Conservation (phyloP, 257 asterid genomes). For the Fraxinus americana region DNA sequence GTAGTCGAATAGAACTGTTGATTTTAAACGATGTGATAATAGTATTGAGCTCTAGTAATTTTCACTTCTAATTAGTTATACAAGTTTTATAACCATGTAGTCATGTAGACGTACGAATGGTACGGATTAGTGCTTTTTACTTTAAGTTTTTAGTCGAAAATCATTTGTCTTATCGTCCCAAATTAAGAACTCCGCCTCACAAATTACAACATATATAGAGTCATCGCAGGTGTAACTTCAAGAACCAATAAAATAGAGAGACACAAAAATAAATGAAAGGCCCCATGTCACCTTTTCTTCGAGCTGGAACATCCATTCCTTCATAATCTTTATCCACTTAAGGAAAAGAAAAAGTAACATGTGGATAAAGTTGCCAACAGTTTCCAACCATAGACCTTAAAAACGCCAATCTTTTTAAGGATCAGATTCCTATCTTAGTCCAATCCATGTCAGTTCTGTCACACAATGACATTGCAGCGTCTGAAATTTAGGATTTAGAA, state of each 20-base stretch:
- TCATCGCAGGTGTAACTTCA: background rate
- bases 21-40: too few species aligned
- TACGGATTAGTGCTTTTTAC: too few species aligned
- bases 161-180: too few species aligned
- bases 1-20: too few species aligned
- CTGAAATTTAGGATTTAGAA: background rate
- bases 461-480: slow-evolving; percentile 21
- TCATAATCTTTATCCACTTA: background rate
- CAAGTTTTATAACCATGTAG: too few species aligned
- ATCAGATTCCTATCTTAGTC: background rate
- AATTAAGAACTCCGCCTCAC: too few species aligned
- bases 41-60: too few species aligned
- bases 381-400: slow-evolving; percentile 35
- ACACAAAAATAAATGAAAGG: too few species aligned
- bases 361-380: slow-evolving; percentile 35
- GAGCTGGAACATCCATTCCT: background rate
- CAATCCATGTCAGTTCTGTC: slow-evolving; percentile 10
- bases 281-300: background rate
- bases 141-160: too few species aligned
- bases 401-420: slow-evolving; percentile 23
- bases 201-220: too few species aligned
- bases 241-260: background rate
- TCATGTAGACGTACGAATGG: too few species aligned
- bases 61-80: too few species aligned
- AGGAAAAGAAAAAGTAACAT: background rate